Conservation (phyloP, 495 filamentous ascomycete genomes). For the Hyaloscypha variabilis region DNA sequence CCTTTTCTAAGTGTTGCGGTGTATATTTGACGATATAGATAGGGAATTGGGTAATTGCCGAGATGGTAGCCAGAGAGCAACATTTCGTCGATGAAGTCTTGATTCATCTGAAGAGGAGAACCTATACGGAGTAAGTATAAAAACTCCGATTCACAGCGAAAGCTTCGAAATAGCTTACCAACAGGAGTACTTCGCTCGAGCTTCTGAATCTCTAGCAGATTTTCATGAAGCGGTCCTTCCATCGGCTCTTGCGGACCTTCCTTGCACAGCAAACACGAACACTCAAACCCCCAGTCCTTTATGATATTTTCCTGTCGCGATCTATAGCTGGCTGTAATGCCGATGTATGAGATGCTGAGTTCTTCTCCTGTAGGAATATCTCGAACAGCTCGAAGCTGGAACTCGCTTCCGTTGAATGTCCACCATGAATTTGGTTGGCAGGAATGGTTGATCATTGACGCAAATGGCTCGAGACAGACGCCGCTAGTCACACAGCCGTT, state of each 20-base stretch:
- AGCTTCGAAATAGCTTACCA: not conserved
- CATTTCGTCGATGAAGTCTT: not conserved
- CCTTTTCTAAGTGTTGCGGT: not conserved
- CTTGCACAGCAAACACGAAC: not conserved
- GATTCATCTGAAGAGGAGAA: not conserved
- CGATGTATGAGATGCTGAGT: constrained; percentile 70
- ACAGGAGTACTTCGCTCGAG: not conserved
- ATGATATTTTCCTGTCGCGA: not conserved
- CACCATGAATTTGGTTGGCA: constrained; percentile 70
- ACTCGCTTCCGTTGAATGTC: constrained; percentile 55
- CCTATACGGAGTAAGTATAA: not conserved
- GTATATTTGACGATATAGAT: not conserved
- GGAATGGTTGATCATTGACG: constrained; percentile 67
- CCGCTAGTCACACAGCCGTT: constrained; percentile 47
- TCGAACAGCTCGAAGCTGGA: constrained; percentile 43
- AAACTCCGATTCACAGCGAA: not conserved
- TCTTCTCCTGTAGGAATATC: constrained; percentile 55
- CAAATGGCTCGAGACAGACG: constrained; percentile 59
- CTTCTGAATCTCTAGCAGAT: not conserved
- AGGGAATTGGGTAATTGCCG: not conserved
- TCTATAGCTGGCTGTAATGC: constrained; percentile 52
- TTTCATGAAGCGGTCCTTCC: not conserved
- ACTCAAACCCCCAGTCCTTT: not conserved
- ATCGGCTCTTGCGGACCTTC: not conserved
- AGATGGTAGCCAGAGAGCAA: not conserved